Evolutionary conservation across 2,329 filamentous ascomycete species (phyloP).

Genomic region (Fusarium lyarnte): DNA sequence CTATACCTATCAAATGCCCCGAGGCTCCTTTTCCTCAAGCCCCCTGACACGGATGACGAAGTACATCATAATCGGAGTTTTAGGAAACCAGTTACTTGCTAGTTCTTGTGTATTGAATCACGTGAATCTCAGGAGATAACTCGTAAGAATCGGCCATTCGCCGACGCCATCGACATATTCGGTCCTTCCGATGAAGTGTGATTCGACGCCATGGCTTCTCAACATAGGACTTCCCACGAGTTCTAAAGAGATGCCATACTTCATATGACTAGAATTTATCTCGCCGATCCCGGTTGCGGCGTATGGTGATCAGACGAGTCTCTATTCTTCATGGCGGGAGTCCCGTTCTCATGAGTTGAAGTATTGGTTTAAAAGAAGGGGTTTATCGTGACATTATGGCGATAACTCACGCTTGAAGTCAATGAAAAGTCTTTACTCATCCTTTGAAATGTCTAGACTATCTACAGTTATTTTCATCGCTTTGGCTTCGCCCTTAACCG

Average conservation of each 20-base stretch:
- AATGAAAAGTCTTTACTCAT: background rate
- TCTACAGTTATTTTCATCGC: constrained; percentile 2
- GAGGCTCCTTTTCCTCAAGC: background rate
- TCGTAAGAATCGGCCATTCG: background rate
- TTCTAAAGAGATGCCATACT: background rate
- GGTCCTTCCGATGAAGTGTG: constrained; percentile 19
- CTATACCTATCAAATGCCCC: background rate
- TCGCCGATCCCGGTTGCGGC: constrained; percentile 19
- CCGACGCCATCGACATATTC: constrained; percentile 12
- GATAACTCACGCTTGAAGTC: background rate
- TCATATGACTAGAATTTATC: background rate
- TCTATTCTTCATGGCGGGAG: background rate
- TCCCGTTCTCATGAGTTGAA: background rate
- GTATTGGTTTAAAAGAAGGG: constrained; percentile 10
- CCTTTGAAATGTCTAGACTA: constrained; percentile 8
- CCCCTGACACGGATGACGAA: background rate
- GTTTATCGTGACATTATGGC: background rate
- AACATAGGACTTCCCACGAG: constrained; percentile 1
- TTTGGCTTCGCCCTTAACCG: background rate
- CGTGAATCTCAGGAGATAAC: background rate
- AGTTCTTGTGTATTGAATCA: background rate
- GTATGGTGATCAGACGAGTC: background rate
- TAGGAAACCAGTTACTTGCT: too few relatives aligned
- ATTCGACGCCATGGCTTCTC: constrained; percentile 5
- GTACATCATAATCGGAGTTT: background rate